Conservation (phyloP, 169 alveolate species). For the Cryptosporidium baileyi region DNA sequence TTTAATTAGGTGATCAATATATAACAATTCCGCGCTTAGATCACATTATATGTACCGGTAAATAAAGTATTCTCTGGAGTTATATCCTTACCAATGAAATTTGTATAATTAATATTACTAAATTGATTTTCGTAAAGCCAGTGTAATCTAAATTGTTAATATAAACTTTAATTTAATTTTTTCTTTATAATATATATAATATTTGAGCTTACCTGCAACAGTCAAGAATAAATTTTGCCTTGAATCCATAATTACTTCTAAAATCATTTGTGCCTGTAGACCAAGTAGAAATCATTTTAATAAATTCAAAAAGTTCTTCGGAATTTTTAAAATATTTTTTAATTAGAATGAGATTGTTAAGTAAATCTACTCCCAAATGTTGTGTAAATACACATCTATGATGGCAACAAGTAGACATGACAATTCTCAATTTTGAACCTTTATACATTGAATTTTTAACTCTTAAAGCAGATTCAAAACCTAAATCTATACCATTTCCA, state of each 20-base stretch:
- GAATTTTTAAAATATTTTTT: neutral
- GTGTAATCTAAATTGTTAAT: neutral
- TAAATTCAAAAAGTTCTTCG: conserved; percentile 5
- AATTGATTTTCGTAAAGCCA: conserved; percentile 39
- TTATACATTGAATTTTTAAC: neutral
- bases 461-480: neutral
- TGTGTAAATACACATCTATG: conserved; percentile 15
- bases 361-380: conserved; percentile 35
- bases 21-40: conserved; percentile 1
- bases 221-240: conserved; percentile 57
- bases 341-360: neutral
- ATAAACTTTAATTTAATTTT: neutral
- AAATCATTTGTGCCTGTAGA: conserved; percentile 54
- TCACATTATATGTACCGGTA: neutral
- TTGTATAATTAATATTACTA: neutral
- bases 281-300: conserved; percentile 35
- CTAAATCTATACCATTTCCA: conserved; percentile 64
- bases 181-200: neutral
- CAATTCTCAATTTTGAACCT: conserved; percentile 4
- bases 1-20: neutral
- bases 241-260: conserved; percentile 30
- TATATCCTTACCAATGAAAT: conserved; percentile 3
- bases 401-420: conserved; percentile 59
- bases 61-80: conserved; percentile 41
- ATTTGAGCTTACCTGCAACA: conserved; percentile 23